A percentile compares a stretch with the other conserved stretches of the same genome.
Conservation (phyloP, 768 basidiomycete species). For the Panus rudis region DNA sequence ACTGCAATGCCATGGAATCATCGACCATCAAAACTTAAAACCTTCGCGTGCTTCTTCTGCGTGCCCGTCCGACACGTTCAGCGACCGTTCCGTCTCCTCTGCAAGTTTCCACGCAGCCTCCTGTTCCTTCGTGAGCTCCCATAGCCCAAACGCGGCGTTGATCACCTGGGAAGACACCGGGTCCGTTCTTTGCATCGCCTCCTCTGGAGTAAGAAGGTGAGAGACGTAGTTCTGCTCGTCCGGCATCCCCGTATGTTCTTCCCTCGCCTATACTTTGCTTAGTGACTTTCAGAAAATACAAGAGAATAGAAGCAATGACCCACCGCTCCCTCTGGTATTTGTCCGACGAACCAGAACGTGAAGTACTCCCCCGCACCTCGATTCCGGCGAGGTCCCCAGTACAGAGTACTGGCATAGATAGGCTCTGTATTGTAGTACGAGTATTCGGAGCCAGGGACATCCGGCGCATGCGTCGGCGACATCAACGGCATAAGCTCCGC, state of each 20-base stretch:
- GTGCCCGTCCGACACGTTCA: no score
- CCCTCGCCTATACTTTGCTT: conserved; percentile 29
- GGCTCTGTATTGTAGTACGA: conserved; percentile 33
- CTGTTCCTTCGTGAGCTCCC: no score
- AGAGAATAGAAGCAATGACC: conserved; percentile 13
- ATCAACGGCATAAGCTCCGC: conserved; percentile 40
- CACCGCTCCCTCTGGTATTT: conserved; percentile 47
- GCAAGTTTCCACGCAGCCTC: no score
- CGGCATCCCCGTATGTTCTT: conserved; percentile 48
- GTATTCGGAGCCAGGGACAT: conserved; percentile 21
- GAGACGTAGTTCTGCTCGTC: conserved; percentile 45
- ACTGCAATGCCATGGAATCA: no score
- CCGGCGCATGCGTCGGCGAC: conserved; percentile 35
- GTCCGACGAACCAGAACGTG: conserved; percentile 48
- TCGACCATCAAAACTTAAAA: no score
- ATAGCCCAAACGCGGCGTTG: neutral
- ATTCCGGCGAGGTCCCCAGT: conserved; percentile 21
- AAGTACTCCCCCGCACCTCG: conserved; percentile 44
- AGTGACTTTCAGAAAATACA: neutral
- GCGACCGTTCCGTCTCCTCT: no score
- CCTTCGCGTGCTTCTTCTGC: no score
- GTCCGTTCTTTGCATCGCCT: conserved; percentile 30
- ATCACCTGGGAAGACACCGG: neutral
- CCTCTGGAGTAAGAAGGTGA: conserved; percentile 34
- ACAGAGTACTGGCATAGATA: conserved; percentile 31